Conservation (phyloP, 2,329 filamentous ascomycete genomes). For the Alternaria sp. region DNA sequence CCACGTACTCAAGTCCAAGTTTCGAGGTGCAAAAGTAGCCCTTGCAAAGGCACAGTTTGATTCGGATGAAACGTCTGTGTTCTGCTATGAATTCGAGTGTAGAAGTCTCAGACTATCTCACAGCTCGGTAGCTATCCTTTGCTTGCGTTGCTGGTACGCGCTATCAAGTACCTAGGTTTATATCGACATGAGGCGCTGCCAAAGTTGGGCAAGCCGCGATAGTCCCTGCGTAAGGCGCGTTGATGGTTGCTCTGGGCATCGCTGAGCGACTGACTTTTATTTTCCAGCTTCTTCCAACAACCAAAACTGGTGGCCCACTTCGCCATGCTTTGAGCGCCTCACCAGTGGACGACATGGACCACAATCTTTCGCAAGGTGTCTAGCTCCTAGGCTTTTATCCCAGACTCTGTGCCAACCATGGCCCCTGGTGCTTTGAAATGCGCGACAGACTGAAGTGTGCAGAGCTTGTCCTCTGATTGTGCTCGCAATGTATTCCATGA, state of each 20-base stretch:
- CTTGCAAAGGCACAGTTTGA: constrained; percentile 52
- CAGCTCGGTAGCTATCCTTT: constrained; percentile 57
- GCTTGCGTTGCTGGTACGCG: constrained; percentile 62
- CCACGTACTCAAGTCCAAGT: constrained; percentile 34
- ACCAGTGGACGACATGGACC: constrained; percentile 28
- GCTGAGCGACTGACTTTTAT: constrained; percentile 45
- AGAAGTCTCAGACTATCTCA: constrained; percentile 65
- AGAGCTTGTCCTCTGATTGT: constrained; percentile 8
- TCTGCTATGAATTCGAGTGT: constrained; percentile 78
- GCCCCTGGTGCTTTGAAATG: constrained; percentile 11
- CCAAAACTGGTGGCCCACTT: constrained; percentile 33
- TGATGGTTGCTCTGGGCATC: constrained; percentile 43
- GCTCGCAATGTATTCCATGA: constrained; percentile 9
- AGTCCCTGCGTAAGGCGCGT: constrained; percentile 45
- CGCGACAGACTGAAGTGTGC: constrained; percentile 6
- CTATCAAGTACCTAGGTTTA: constrained; percentile 69
- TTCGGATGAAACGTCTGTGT: constrained; percentile 58
- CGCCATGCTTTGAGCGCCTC: constrained; percentile 34
- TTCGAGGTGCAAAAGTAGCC: constrained; percentile 48
- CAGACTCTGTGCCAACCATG: constrained; percentile 17
- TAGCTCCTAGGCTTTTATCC: constrained; percentile 25
- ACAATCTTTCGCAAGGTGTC: constrained; percentile 23
- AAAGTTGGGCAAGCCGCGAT: constrained; percentile 47
- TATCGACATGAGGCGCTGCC: constrained; percentile 74
- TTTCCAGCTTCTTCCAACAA: constrained; percentile 39